Base-by-base conservation (phyloP, 345 rosid genomes). In the Carallia pectinifolia region DNA sequence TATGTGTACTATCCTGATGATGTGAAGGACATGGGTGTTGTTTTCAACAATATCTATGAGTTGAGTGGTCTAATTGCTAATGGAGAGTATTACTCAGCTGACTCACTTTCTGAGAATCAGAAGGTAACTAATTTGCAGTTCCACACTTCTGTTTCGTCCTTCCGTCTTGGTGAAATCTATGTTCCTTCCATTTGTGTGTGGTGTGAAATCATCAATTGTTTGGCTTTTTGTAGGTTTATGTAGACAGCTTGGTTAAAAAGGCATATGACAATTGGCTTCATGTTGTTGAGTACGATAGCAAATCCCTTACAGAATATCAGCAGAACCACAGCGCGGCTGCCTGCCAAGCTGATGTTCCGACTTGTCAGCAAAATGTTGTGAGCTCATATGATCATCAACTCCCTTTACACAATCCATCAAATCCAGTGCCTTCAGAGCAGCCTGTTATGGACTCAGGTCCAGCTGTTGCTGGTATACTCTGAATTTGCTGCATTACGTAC, bases 1-100 rank as follows among this genome's bases (percentile, higher is more conserved):
- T 96, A 90, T 55, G 90, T 92, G 38, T 91, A 92, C 72, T 88
- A 92, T 74, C 89, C 94, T 0, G 94, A 88, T 50, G 90, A 85
- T 71, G 80, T 76, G 1, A 78, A 81, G 76, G 80, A 64, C 59
- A 76, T 90, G 30, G 94, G 92, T 59, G 88, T 90, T 55, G 96
- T 90, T 55, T 89, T 96, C 66, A 92, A 96, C 86, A 84, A 87
- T 65, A 89, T 90, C 16, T 88, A 78, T 73, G 93, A 92, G 80
- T 78, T 92, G 47, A 84, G 83, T 79, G 98, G 97, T 47, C 77
- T 93, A 37, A 88, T 93, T 10, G 86, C 92, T 48, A 85, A 87
- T 61, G 96, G 87, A 48, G 86, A 89, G 76, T 92, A 80, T 75
- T 77, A 77, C 68, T 74, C 97, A 27, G 86, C 84, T 2, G 90